Evolutionary conservation across 345 rosid species (phyloP).

Genomic region (Carallia brachiata): DNA sequence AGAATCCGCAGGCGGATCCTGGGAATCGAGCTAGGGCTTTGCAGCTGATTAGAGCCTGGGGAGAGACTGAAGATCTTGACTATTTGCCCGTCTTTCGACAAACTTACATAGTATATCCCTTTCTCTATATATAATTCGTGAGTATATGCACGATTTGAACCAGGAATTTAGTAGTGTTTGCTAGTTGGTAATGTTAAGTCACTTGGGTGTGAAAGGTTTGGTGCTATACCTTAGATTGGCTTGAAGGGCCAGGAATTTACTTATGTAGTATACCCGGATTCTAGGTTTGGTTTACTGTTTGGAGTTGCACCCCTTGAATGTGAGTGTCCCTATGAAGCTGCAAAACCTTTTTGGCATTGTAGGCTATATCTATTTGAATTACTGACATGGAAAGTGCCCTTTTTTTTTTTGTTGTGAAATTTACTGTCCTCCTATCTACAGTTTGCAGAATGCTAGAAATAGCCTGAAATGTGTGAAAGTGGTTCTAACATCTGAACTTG

Average conservation of each 20-base stretch:
- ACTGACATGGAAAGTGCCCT: neutral
- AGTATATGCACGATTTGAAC: too few relatives aligned
- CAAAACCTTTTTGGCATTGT: neutral
- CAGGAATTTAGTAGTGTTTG: too few relatives aligned
- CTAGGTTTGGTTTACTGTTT: neutral
- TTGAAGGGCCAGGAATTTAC: neutral
- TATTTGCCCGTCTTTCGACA: slow-evolving; percentile 78
- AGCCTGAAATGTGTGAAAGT: neutral
- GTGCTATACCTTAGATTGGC: neutral
- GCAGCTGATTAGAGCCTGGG: slow-evolving; percentile 83
- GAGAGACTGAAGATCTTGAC: slow-evolving; percentile 67
- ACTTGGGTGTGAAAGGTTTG: neutral
- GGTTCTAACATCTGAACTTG: neutral
- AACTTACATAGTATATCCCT: slow-evolving; percentile 52
- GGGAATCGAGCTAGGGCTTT: slow-evolving; percentile 54
- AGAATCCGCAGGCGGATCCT: slow-evolving; percentile 46
- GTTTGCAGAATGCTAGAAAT: neutral
- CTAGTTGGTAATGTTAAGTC: too few relatives aligned
- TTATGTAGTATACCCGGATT: neutral
- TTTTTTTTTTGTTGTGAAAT: neutral
- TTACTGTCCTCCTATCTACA: neutral
- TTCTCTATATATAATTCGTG: too few relatives aligned
- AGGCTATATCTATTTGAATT: neutral
- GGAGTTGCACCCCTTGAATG: neutral
- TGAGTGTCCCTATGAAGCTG: neutral